Evolutionary conservation across 2,329 filamentous ascomycete genomes (phyloP).

Genomic region (Fusarium newnesense): DNA sequence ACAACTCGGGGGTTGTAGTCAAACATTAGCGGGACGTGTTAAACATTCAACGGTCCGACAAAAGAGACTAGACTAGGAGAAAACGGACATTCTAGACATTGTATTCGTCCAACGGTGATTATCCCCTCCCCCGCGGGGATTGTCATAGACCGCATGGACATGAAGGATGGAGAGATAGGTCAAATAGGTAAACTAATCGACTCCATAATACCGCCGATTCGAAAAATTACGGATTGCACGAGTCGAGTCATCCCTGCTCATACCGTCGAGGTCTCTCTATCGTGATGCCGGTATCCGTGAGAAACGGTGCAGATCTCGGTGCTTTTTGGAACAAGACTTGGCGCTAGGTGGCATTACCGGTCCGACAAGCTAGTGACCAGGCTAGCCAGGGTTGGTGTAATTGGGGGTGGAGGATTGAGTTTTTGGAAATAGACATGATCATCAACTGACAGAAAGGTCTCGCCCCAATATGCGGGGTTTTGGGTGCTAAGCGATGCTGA

Average conservation of each 20-base stretch:
- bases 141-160: background rate
- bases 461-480: conserved; percentile 20
- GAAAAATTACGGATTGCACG: background rate
- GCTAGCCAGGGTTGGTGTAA: background rate
- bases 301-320: conserved; percentile 28
- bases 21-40: background rate
- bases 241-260: background rate
- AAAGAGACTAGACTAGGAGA: background rate
- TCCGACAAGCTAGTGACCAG: conserved; percentile 12
- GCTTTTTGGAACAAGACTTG: conserved; percentile 3
- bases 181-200: background rate
- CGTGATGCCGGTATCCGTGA: conserved; percentile 24
- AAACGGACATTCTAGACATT: background rate
- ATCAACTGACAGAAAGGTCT: background rate
- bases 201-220: conserved; percentile 26
- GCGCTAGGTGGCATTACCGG: conserved; percentile 17
- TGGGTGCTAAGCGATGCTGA: background rate
- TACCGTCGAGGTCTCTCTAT: background rate
- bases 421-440: background rate
- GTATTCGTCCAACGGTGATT: conserved; percentile 8
- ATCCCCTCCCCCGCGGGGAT: background rate
- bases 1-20: background rate
- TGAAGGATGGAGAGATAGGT: background rate
- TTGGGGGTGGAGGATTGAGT: background rate
- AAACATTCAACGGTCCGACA: conserved; percentile 19